Evolutionary conservation across 495 filamentous ascomycete genomes (phyloP).

Genomic region (Annulohypoxylon bovei): DNA sequence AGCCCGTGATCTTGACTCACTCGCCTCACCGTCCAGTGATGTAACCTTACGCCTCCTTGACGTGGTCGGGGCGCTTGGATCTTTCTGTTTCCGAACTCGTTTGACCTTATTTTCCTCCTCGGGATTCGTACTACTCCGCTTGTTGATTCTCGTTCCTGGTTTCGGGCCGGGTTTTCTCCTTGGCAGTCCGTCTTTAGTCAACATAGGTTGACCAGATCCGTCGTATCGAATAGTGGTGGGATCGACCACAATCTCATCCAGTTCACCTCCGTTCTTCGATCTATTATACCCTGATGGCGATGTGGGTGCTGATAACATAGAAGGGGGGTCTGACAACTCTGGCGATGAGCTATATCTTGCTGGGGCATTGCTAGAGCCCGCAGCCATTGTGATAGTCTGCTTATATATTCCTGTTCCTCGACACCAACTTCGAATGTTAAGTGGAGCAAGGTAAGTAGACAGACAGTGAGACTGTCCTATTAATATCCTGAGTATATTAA

Average conservation of each 20-base stretch:
- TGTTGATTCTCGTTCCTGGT: constrained; percentile 59
- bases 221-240: constrained; percentile 46
- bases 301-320: constrained; percentile 42
- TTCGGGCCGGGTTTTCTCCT: constrained; percentile 63
- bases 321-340: constrained; percentile 46
- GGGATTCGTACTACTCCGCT: constrained; percentile 48
- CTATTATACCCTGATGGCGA: constrained; percentile 35
- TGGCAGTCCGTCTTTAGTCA: constrained; percentile 59
- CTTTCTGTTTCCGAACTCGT: constrained; percentile 64
- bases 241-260: constrained; percentile 47
- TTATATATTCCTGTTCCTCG: not conserved
- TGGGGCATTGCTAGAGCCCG: constrained; percentile 35
- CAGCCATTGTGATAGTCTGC: constrained; percentile 31
- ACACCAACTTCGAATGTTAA: not conserved
- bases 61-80: constrained; percentile 63
- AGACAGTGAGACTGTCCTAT: not conserved
- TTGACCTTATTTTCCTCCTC: constrained; percentile 63
- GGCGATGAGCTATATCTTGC: constrained; percentile 44
- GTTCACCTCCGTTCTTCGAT: constrained; percentile 42
- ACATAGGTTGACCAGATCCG: constrained; percentile 44
- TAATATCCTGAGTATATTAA: not conserved
- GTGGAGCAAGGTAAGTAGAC: not conserved
- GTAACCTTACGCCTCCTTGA: constrained; percentile 63
- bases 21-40: constrained; percentile 30
- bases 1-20: constrained; percentile 34